Conservation (phyloP, 192 early-diverging fungal genomes). For the Podila epicladia region DNA sequence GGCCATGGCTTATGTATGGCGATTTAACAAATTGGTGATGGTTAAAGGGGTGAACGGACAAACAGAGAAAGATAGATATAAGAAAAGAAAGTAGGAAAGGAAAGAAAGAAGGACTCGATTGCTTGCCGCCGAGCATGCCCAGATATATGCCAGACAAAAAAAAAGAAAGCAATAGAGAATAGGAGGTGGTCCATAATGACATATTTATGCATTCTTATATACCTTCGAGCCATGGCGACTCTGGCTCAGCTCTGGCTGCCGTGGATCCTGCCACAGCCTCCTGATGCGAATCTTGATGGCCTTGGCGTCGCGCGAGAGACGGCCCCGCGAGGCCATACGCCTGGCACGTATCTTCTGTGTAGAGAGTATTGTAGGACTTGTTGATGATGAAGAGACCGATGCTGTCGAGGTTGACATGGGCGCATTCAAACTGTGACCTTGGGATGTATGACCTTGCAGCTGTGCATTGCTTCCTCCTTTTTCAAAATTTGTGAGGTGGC, state of each 20-base stretch:
- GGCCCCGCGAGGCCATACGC: background rate
- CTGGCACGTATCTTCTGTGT: background rate
- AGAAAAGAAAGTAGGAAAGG: background rate
- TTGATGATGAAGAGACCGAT: background rate
- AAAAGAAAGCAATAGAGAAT: background rate
- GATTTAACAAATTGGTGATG: too few relatives aligned
- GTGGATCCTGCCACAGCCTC: constrained; percentile 35
- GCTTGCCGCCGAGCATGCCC: too few relatives aligned
- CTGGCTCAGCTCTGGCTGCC: constrained; percentile 3
- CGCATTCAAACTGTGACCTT: background rate
- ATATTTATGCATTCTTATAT: background rate
- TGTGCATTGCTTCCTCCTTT: background rate
- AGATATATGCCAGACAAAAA: background rate
- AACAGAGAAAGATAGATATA: too few relatives aligned
- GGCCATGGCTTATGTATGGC: too few relatives aligned
- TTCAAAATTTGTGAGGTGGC: background rate
- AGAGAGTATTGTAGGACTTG: background rate
- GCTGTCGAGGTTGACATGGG: background rate
- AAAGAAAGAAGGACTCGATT: background rate
- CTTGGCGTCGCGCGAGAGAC: constrained; percentile 18
- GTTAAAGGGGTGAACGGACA: too few relatives aligned
- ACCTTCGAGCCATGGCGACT: constrained; percentile 30
- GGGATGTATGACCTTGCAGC: background rate
- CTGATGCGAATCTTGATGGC: constrained; percentile 26
- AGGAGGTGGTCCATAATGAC: background rate